Conservation (phyloP, 441 rosid species). For the Populus trichocarpa region DNA sequence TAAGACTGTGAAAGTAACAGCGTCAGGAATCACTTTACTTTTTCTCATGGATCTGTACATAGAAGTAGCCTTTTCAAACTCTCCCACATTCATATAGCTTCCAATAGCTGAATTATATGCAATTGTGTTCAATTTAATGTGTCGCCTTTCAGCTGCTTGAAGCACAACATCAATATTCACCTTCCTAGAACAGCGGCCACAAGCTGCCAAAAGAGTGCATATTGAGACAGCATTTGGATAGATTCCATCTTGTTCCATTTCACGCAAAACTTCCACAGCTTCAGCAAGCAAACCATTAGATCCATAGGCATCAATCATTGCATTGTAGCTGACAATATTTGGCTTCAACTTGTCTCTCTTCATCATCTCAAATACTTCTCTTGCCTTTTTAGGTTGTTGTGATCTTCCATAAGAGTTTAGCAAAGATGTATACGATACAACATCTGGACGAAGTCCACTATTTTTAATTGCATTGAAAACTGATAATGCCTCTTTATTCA, state of each 20-base stretch:
- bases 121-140: constrained; percentile 68
- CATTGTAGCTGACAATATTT: constrained; percentile 73
- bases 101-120: constrained; percentile 90
- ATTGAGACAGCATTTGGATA: constrained; percentile 76
- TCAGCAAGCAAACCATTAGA: constrained; percentile 72
- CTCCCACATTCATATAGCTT: constrained; percentile 78
- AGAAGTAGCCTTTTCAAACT: constrained; percentile 61
- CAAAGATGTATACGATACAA: constrained; percentile 75
- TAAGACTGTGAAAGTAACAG: constrained; percentile 75
- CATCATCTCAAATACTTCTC: constrained; percentile 70
- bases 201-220: constrained; percentile 82
- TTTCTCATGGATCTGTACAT: constrained; percentile 71
- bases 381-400: constrained; percentile 66
- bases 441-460: constrained; percentile 63
- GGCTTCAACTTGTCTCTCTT: constrained; percentile 64
- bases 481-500: constrained; percentile 72
- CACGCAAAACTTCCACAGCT: constrained; percentile 68
- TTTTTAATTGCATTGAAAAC: constrained; percentile 64
- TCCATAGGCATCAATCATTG: constrained; percentile 88
- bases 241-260: constrained; percentile 76
- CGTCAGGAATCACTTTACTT: constrained; percentile 59
- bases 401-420: constrained; percentile 93
- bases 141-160: constrained; percentile 72
- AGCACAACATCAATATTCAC: constrained; percentile 78
- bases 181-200: constrained; percentile 67